A percentile compares a stretch with the other conserved stretches of the same genome.
phyloP scores from a whole-genome alignment of 192 early-diverging fungal genomes.

The Linnemannia schmuckeri region DNA sequence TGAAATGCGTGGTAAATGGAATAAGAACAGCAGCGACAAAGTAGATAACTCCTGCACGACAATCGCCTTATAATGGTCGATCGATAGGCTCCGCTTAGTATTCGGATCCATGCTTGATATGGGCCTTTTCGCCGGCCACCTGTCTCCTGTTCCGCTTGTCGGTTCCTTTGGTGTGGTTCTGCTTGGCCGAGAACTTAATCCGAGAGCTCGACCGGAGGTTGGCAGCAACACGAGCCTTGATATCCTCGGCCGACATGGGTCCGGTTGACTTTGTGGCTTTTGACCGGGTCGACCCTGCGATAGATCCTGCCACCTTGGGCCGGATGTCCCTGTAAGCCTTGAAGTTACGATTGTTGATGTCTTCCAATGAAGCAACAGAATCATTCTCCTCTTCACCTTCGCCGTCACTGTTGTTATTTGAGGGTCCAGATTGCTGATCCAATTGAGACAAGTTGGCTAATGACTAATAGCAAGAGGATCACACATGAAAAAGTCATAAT shows the following conservation, averaged over 20 bases:
- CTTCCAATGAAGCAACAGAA: constrained; percentile 49
- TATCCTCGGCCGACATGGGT: constrained; percentile 56
- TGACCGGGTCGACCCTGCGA: constrained; percentile 47
- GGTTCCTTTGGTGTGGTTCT: constrained; percentile 66
- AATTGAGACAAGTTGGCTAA: constrained; percentile 47
- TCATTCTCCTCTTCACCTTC: constrained; percentile 52
- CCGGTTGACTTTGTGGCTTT: constrained; percentile 40
- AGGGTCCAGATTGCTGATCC: constrained; percentile 26
- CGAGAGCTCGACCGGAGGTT: constrained; percentile 45
- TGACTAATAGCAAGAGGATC: constrained; percentile 23
- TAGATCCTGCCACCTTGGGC: constrained; percentile 31
- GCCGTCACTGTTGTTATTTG: constrained; percentile 33
- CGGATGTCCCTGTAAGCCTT: constrained; percentile 65
- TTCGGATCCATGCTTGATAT: constrained; percentile 47
- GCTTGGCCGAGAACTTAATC: constrained; percentile 49
- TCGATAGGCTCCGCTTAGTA: constrained; percentile 21
- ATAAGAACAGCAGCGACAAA: background rate
- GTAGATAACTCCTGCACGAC: too few relatives aligned
- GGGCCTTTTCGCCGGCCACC: constrained; percentile 29
- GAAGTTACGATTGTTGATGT: constrained; percentile 62
- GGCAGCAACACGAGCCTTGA: constrained; percentile 66
- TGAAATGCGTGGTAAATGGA: background rate
- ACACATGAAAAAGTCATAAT: background rate
- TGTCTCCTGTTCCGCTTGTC: constrained; percentile 63
- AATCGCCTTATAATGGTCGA: background rate